Evolutionary conservation across 2,329 filamentous ascomycete species (phyloP).

Genomic region (Stachybotrys elegans): DNA sequence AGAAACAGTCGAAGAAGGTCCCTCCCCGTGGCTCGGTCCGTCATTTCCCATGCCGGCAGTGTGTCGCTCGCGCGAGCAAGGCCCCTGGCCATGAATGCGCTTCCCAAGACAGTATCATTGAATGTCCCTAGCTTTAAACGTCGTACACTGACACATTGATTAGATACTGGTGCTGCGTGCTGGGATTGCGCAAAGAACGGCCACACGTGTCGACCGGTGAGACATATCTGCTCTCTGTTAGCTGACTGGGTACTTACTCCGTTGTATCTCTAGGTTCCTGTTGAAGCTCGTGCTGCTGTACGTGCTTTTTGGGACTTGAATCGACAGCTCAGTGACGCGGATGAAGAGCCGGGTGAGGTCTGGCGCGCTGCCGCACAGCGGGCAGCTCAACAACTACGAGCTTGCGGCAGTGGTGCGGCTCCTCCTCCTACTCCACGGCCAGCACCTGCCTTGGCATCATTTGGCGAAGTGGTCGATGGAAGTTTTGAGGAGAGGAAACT

Average conservation of each 20-base stretch:
- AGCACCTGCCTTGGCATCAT: not conserved
- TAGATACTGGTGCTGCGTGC: slow-evolving; percentile 1
- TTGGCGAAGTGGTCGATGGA: not conserved
- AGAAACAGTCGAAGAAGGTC: not conserved
- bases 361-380: not conserved
- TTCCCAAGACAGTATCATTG: not conserved
- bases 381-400: not conserved
- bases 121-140: not conserved
- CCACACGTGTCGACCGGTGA: slow-evolving; percentile 1
- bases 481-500: not conserved
- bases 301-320: too few relatives aligned
- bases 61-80: slow-evolving; percentile 1
- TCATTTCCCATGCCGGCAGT: not conserved
- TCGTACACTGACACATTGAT: slow-evolving; percentile 1
- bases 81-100: slow-evolving; percentile 1
- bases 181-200: slow-evolving; percentile 1
- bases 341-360: not conserved
- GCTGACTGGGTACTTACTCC: not conserved
- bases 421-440: not conserved
- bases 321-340: too few relatives aligned
- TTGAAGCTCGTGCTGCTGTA: too few relatives aligned
- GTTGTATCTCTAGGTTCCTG: not conserved
- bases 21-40: not conserved
- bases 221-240: slow-evolving; percentile 1
- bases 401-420: not conserved